These are phyloP conservation scores for Trichoderma gracile DNA, from an alignment of 2,329 filamentous ascomycete species.

Conservation along the genomic window DNA sequence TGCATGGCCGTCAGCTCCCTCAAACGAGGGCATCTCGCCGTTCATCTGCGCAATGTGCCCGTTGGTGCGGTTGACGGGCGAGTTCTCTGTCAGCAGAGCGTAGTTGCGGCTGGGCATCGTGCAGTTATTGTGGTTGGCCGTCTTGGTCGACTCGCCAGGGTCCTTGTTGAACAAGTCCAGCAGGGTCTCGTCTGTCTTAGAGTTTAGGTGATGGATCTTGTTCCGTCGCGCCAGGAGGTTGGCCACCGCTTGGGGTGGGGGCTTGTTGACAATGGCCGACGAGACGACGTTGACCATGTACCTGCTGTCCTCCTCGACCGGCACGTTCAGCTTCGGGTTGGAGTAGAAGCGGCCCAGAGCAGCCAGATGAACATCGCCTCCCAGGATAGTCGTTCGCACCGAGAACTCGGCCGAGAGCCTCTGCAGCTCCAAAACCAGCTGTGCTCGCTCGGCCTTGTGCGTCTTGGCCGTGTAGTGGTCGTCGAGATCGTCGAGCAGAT, in stretches of 20 bases:
- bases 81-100: conserved; percentile 86
- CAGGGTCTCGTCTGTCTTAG: conserved; percentile 85
- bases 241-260: conserved; percentile 81
- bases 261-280: conserved; percentile 94
- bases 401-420: conserved; percentile 81
- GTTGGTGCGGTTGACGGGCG: conserved; percentile 50
- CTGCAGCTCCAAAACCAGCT: conserved; percentile 79
- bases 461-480: conserved; percentile 94
- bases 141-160: conserved; percentile 75
- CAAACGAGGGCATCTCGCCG: conserved; percentile 35
- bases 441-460: conserved; percentile 84
- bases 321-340: conserved; percentile 74
- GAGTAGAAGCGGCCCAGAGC: conserved; percentile 94
- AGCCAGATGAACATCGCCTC: conserved; percentile 90
- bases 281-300: conserved; percentile 96
- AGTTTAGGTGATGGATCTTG: conserved; percentile 70
- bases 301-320: conserved; percentile 79
- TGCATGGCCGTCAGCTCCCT: conserved; percentile 64
- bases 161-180: conserved; percentile 91
- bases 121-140: conserved; percentile 72
- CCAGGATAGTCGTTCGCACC: conserved; percentile 85
- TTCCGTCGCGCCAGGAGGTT: conserved; percentile 90
- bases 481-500: conserved; percentile 88
- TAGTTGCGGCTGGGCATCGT: conserved; percentile 95
- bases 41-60: conserved; percentile 32